Percentiles rank a stretch among this genome's conserved stretches.
These are phyloP conservation scores for Larix sibirica DNA, from an alignment of 83 land plant genomes.

Conservation along the genomic window DNA sequence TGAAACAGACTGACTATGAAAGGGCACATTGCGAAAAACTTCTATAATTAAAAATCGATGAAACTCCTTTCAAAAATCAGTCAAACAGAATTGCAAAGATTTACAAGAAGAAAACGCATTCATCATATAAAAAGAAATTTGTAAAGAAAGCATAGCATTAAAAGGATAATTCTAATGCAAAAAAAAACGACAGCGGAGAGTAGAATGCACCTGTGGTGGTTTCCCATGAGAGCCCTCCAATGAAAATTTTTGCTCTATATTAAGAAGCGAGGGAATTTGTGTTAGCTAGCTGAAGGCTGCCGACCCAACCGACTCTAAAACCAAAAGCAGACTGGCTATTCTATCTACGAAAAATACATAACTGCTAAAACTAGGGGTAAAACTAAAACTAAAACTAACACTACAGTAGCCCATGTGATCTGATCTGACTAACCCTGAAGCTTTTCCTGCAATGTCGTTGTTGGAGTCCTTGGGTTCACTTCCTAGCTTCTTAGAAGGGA, in stretches of 20 bases:
- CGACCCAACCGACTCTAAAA: background rate
- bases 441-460: constrained; percentile 1
- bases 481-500: background rate
- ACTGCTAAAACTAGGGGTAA: no score
- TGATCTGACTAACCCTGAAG: constrained; percentile 12
- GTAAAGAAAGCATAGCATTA: no score
- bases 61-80: no score
- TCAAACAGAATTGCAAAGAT: no score
- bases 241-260: constrained; percentile 13
- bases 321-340: background rate
- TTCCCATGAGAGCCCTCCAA: constrained; percentile 14
- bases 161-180: no score
- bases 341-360: constrained; percentile 2
- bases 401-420: background rate
- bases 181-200: no score
- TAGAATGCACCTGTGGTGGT: background rate
- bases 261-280: background rate
- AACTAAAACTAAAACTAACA: background rate
- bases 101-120: no score
- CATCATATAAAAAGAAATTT: no score
- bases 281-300: background rate
- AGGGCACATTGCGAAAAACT: no score
- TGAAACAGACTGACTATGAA: no score
- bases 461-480: constrained; percentile 8
- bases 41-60: no score